Base-by-base conservation (phyloP, 495 filamentous ascomycete genomes). In the Aspergillus taichungensis region DNA sequence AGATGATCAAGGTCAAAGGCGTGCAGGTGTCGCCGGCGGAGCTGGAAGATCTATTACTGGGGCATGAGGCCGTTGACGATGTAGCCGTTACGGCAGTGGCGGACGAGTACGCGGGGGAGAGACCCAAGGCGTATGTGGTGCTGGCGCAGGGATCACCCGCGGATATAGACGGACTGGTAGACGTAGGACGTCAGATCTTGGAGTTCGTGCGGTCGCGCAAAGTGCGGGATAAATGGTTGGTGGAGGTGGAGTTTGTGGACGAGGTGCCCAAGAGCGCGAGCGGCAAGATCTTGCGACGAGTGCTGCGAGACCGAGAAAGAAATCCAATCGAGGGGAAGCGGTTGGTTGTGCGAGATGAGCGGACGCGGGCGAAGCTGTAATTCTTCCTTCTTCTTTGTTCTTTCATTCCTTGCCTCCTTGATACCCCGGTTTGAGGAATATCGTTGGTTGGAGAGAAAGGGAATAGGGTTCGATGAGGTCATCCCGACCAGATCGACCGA, bases 1-100 rank as follows among this genome's bases (percentile, higher is more conserved):
- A 86, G 62, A 73, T 86, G 68, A 85, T 87, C 57, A 86, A 87
- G 57, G 83, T 86, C 13, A 83, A 84, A 49, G 83, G 81, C 4
- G 79, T 82, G 47, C 77, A 73, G 13, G 82, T 88, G 29, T 82
- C 80, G 37, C 83, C 82, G 0, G 82, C 81, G 0, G 84, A 85
- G 59, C 61, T 87, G 2, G 83, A 87, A 53, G 81, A 82, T 45
- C 58, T 79, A 13, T 51, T 84, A 6, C 67, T 83, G 4, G 76
- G 76, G 0, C 75, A 83, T 49, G 42, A 53, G 2, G 67, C 66
- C n/a, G 72, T 84, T 0, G 76, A 79, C 33, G 81, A 84, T 61
- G 67, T 69, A 40, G 74, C 78, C 12, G 75, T 87, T 11, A 62
- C 80, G 29, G 73, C 72, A 0, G 64, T 84, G 13, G 52, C 67